Evolutionary conservation across 2,329 filamentous ascomycete species (phyloP), one percentile per base, ranked within the genome.

Genomic region (Aureobasidium zeae): DNA sequence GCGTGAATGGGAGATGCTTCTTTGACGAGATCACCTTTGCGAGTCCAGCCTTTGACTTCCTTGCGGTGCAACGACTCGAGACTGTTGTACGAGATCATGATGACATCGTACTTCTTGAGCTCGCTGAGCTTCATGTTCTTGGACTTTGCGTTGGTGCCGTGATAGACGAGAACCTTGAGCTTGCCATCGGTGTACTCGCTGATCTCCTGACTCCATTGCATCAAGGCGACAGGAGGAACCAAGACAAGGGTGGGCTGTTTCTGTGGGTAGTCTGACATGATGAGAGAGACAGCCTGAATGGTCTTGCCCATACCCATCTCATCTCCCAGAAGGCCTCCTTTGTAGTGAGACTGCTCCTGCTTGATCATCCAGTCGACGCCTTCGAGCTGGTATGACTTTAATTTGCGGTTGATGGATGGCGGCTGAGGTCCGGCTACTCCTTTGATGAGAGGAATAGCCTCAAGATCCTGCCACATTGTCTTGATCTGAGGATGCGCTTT

Each of bases 261-360:
- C 16, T 80, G 83, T 3, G 88, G 89, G 55, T 85, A 95, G 60
- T 96, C 88, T 1, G 89, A 95, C 91, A 96, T 96, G 63, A 98
- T 87, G 32, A 98, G 74, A 3, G 89, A 95, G 13, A 98, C 91
- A 2, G 91, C 89, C 63, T 98, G 91, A 38, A 98, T 96, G 0
- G 91, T 98, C 68, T 98, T 98, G 37, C 91, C 91, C 66, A 98
- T 84, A 5, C 91, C 91, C 91, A 98, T 98, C 64, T 98, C 91
- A 54, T 98, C 91, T 47, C 91, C 91, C 2, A 98, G 74, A 2
- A 98, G 71, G 11, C 91, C 91, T 13, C 91, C 91, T 57, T 80
- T 85, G 74, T 88, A 96, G 28, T 82, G 67, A 0, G 78, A 83
- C 63, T 84, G 70, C 60, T 98, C 91, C 73, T 96, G 94, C 44